phyloP scores from a whole-genome alignment of 257 asterid species.

The Osmanthus fragrans region DNA sequence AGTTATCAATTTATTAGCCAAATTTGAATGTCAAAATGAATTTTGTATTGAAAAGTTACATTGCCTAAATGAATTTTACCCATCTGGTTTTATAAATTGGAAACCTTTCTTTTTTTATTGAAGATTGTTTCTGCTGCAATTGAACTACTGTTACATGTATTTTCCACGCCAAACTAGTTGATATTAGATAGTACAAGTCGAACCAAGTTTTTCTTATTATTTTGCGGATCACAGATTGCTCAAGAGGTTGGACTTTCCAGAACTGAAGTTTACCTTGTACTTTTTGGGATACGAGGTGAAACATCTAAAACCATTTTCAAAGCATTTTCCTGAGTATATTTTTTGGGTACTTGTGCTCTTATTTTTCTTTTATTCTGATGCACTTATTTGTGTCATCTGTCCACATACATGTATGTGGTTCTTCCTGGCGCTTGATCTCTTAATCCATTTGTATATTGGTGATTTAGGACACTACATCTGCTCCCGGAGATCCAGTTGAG shows the following conservation, averaged over 20 bases:
- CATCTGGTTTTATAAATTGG: constrained; percentile 6
- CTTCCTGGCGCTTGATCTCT: not conserved
- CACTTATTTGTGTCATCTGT: not conserved
- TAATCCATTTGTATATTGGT: constrained; percentile 12
- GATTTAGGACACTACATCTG: constrained; percentile 68
- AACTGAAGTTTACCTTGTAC: constrained; percentile 74
- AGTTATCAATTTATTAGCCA: not conserved
- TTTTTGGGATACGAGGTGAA: constrained; percentile 87
- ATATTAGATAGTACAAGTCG: not conserved
- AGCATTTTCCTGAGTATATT: constrained; percentile 5
- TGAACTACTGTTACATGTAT: not conserved
- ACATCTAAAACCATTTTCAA: not conserved
- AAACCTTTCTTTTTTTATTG: not conserved
- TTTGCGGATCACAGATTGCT: constrained; percentile 58
- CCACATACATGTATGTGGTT: not conserved
- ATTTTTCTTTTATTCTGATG: not conserved
- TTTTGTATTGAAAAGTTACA: not conserved
- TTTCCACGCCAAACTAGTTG: not conserved
- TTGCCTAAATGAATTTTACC: not conserved
- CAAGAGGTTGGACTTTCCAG: constrained; percentile 85
- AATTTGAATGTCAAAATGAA: not conserved
- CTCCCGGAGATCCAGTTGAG: constrained; percentile 68
- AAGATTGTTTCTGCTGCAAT: constrained; percentile 1
- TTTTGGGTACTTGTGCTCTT: constrained; percentile 5
- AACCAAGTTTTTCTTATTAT: constrained; percentile 5